phyloP scores from a whole-genome alignment of 228 moss, liverwort and hornwort species.

The Sphagnum fallax region DNA sequence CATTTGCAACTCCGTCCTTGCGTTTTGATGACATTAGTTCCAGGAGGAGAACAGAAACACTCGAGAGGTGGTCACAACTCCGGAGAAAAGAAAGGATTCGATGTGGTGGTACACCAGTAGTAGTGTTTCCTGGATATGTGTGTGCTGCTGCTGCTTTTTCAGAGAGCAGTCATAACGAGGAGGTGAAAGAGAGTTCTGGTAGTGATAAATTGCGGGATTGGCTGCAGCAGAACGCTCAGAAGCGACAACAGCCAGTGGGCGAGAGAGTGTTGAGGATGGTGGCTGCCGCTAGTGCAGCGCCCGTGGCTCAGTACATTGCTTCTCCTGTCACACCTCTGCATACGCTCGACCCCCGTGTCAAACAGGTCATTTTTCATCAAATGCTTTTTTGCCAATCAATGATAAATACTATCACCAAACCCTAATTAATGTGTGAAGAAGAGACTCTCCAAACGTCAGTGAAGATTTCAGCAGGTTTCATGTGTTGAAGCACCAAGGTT shows the following conservation, averaged over 20 bases:
- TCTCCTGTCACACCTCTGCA: slow-evolving; percentile 74
- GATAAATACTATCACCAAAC: neutral
- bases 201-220: slow-evolving; percentile 30
- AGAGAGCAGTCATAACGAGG: too few relatives aligned
- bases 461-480: neutral
- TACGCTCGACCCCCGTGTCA: slow-evolving; percentile 87
- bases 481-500: neutral
- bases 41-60: too few relatives aligned
- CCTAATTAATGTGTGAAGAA: neutral
- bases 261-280: slow-evolving; percentile 93
- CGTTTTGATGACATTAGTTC: too few relatives aligned
- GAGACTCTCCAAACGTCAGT: neutral
- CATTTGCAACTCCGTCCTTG: too few relatives aligned
- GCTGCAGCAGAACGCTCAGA: slow-evolving; percentile 28
- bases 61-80: too few relatives aligned
- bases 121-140: too few relatives aligned
- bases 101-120: too few relatives aligned
- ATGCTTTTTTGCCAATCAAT: neutral
- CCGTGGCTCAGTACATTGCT: slow-evolving; percentile 90
- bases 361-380: slow-evolving; percentile 41
- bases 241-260: slow-evolving; percentile 56
- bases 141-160: too few relatives aligned
- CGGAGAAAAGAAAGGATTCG: too few relatives aligned
- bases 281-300: slow-evolving; percentile 78
- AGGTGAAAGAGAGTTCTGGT: neutral